Evolutionary conservation across 2,329 filamentous ascomycete species (phyloP).

Genomic region (Beauveria sp.): DNA sequence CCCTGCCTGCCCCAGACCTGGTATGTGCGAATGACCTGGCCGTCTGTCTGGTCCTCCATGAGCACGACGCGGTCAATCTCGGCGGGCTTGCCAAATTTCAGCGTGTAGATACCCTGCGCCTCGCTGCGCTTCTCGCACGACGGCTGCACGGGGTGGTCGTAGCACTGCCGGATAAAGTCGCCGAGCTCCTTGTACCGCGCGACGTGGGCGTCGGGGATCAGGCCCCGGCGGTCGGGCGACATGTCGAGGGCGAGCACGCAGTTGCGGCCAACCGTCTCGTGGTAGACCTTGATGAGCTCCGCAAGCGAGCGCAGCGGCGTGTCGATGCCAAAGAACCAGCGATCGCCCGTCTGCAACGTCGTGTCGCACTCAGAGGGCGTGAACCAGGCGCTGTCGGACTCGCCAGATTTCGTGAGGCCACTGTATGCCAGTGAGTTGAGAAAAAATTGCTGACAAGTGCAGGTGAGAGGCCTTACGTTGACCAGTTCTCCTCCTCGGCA

Average conservation of each 20-base stretch:
- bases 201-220: conserved; percentile 17
- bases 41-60: conserved; percentile 21
- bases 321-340: conserved; percentile 20
- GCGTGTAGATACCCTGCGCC: background rate
- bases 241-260: conserved; percentile 19
- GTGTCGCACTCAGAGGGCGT: conserved; percentile 20
- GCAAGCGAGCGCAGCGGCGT: conserved; percentile 16
- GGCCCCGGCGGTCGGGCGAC: conserved; percentile 18
- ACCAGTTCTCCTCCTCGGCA: conserved; percentile 19
- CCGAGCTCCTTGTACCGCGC: conserved; percentile 19
- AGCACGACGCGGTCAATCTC: conserved; percentile 18
- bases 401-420: conserved; percentile 14
- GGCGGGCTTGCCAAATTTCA: conserved; percentile 14
- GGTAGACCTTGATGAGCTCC: conserved; percentile 20
- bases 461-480: conserved; percentile 12
- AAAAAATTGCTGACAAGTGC: background rate
- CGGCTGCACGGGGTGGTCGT: background rate
- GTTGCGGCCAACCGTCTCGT: conserved; percentile 19
- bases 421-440: background rate
- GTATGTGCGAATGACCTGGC: conserved; percentile 20
- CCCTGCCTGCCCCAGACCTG: conserved; percentile 16
- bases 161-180: conserved; percentile 15
- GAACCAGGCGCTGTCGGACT: conserved; percentile 17
- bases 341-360: conserved; percentile 16
- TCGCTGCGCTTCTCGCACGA: background rate